Evolutionary conservation across 139 green algal species (phyloP).

Genomic region (Coelastrella sp.): DNA sequence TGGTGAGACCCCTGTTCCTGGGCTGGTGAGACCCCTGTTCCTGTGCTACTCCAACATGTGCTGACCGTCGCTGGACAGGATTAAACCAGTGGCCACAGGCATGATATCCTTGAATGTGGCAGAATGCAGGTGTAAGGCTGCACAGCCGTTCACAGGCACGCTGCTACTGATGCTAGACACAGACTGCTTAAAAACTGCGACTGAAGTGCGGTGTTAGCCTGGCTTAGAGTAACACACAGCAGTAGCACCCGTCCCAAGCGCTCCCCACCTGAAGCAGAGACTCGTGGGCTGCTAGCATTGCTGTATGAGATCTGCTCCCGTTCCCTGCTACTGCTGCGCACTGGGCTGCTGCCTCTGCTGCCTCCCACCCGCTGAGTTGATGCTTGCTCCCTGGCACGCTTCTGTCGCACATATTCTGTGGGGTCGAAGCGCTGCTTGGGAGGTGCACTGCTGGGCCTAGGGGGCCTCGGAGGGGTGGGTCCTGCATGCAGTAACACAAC

Average conservation of each 20-base stretch:
- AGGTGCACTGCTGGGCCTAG: constrained; percentile 45
- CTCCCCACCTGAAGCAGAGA: background rate
- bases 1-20: too few relatives aligned
- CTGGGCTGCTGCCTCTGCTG: constrained; percentile 35
- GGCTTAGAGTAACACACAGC: background rate
- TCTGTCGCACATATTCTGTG: constrained; percentile 78
- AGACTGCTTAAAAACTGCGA: too few relatives aligned
- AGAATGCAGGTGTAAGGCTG: too few relatives aligned
- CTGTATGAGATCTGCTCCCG: background rate
- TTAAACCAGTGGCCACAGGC: too few relatives aligned
- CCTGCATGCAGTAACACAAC: background rate
- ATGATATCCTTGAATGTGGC: too few relatives aligned
- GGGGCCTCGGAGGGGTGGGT: background rate
- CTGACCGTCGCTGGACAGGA: too few relatives aligned
- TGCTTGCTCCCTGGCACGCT: constrained; percentile 22
- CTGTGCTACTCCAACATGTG: too few relatives aligned
- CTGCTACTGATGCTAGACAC: too few relatives aligned
- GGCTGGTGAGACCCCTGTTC: too few relatives aligned
- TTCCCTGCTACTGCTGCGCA: background rate
- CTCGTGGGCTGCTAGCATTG: background rate
- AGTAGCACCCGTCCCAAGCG: background rate
- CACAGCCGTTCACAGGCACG: too few relatives aligned
- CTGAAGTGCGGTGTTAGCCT: too few relatives aligned
- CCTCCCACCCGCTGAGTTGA: background rate
- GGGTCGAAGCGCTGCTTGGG: constrained; percentile 78